A percentile compares a stretch with the other conserved stretches of the same genome.
These are phyloP conservation scores for Clohesyomyces aquaticus DNA, from an alignment of 495 filamentous ascomycete species.

Conservation along the genomic window DNA sequence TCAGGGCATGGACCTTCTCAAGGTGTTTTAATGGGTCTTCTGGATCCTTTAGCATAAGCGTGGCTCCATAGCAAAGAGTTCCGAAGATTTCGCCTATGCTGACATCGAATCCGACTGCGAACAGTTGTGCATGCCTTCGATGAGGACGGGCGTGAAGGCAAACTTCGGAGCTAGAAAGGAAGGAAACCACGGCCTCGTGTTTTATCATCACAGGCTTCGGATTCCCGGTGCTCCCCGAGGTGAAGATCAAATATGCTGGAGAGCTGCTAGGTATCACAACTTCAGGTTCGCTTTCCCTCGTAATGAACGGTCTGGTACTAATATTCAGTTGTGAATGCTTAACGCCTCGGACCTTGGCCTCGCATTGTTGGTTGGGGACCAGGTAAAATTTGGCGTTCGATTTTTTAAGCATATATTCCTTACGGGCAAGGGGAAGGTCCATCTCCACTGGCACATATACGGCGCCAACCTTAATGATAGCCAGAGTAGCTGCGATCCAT, in stretches of 20 bases:
- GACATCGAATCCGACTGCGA: slow-evolving; percentile 53
- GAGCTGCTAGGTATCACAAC: not conserved
- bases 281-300: not conserved
- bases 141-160: slow-evolving; percentile 34
- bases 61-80: slow-evolving; percentile 47
- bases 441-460: slow-evolving; percentile 45
- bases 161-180: slow-evolving; percentile 41
- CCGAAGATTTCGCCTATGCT: slow-evolving; percentile 51
- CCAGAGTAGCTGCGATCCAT: slow-evolving; percentile 49
- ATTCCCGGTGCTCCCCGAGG: slow-evolving; percentile 57
- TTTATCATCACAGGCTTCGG: slow-evolving; percentile 58
- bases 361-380: not conserved
- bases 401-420: slow-evolving; percentile 4
- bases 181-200: slow-evolving; percentile 50
- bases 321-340: not conserved
- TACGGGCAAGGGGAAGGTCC: slow-evolving; percentile 24
- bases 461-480: slow-evolving; percentile 44
- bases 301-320: slow-evolving; percentile 8
- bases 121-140: slow-evolving; percentile 46
- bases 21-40: slow-evolving; percentile 41
- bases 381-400: slow-evolving; percentile 10
- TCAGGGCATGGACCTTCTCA: slow-evolving; percentile 32
- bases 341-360: not conserved
- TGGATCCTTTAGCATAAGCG: slow-evolving; percentile 35
- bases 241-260: slow-evolving; percentile 51